phyloP scores from a whole-genome alignment of 768 basidiomycete species.

The Calocera viscosa region DNA sequence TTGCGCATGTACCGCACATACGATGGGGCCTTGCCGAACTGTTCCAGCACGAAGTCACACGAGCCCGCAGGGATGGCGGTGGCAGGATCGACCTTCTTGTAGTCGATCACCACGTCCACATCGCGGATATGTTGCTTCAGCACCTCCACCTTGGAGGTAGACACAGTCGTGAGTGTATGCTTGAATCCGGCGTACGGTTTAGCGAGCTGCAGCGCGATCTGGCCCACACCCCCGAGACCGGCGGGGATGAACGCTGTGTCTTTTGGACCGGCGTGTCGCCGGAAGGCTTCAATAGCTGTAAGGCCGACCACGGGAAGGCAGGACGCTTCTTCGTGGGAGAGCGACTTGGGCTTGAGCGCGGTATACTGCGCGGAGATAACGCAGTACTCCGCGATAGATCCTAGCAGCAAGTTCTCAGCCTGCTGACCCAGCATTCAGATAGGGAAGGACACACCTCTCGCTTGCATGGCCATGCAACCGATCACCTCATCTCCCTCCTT shows the following conservation, averaged over 20 bases:
- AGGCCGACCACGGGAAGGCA: background rate
- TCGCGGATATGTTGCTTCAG: background rate
- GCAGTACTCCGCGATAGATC: background rate
- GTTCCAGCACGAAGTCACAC: background rate
- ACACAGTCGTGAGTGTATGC: background rate
- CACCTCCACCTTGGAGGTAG: background rate
- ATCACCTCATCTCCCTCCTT: background rate
- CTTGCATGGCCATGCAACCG: background rate
- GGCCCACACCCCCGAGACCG: background rate
- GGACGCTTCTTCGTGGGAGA: background rate
- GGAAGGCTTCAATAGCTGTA: background rate
- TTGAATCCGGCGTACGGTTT: background rate
- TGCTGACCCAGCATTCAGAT: background rate
- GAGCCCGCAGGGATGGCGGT: background rate
- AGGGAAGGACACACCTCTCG: background rate
- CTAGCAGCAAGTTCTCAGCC: background rate
- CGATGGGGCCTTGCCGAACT: background rate
- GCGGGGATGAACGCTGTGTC: background rate
- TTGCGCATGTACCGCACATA: background rate
- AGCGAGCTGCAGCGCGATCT: background rate
- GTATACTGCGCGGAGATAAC: background rate
- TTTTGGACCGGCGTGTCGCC: background rate
- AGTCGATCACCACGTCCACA: constrained; percentile 7
- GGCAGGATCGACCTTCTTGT: background rate
- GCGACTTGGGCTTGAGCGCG: background rate